phyloP scores from a whole-genome alignment of 176 grass and related monocot genomes.

The Calamus simplicifolius region DNA sequence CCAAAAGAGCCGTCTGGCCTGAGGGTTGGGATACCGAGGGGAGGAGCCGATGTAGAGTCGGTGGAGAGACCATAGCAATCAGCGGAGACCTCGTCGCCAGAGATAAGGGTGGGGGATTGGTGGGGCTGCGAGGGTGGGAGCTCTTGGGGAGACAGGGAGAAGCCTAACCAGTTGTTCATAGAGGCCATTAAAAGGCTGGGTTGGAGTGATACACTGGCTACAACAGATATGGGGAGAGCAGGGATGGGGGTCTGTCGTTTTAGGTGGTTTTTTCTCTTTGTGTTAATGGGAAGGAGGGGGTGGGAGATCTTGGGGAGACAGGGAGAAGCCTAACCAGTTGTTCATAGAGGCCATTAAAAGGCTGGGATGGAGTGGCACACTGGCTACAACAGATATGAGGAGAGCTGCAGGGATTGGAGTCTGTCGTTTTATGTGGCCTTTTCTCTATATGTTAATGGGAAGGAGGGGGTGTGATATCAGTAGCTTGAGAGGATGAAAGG shows the following conservation, averaged over 20 bases:
- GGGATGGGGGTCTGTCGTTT: too few relatives aligned
- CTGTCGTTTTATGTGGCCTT: too few relatives aligned
- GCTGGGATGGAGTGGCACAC: neutral
- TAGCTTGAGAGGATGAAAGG: conserved; percentile 7
- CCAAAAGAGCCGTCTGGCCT: conserved; percentile 6
- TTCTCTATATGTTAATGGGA: conserved; percentile 8
- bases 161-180: conserved; percentile 94
- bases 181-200: conserved; percentile 36
- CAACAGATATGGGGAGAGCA: too few relatives aligned
- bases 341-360: conserved; percentile 39
- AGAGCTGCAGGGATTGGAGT: too few relatives aligned
- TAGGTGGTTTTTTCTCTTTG: too few relatives aligned
- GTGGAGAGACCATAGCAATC: conserved; percentile 32
- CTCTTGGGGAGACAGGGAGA: conserved; percentile 90
- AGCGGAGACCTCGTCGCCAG: conserved; percentile 29
- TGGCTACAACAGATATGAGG: too few relatives aligned
- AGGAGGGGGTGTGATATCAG: conserved; percentile 9
- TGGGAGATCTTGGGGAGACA: neutral
- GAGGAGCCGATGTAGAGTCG: conserved; percentile 7
- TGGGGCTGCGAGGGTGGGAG: conserved; percentile 44
- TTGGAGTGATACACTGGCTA: too few relatives aligned
- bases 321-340: conserved; percentile 1
- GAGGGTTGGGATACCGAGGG: conserved; percentile 6
- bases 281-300: neutral
- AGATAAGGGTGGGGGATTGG: conserved; percentile 27